Conservation (phyloP, 495 filamentous ascomycete species). For the Penicillium flavigenum region DNA sequence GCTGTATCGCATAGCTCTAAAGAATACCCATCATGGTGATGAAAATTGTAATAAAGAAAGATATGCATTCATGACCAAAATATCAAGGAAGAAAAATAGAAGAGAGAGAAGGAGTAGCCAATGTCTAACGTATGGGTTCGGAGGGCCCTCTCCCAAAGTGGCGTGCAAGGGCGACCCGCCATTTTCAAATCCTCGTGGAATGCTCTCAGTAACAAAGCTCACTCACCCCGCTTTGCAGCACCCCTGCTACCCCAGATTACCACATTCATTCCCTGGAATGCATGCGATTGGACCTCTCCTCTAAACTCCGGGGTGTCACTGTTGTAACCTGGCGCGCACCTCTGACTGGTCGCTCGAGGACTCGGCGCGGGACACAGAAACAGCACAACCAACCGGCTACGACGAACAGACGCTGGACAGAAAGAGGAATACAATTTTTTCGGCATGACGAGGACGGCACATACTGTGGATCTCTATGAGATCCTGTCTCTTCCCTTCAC, state of each 20-base stretch:
- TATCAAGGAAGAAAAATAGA: too few relatives aligned
- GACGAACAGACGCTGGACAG: background rate
- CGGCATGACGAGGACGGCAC: conserved; percentile 27
- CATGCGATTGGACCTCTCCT: conserved; percentile 6
- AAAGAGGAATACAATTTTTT: background rate
- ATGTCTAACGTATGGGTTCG: conserved; percentile 10
- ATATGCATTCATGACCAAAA: background rate
- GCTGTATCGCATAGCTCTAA: background rate
- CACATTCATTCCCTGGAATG: background rate
- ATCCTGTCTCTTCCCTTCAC: conserved; percentile 52
- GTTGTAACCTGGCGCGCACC: background rate
- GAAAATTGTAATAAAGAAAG: background rate
- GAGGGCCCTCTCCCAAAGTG: conserved; percentile 8
- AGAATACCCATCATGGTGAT: background rate
- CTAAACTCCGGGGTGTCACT: conserved; percentile 6
- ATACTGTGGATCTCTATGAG: conserved; percentile 47
- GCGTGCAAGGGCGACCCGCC: conserved; percentile 11
- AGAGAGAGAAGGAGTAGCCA: background rate
- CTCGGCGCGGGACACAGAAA: conserved; percentile 5
- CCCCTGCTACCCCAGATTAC: conserved; percentile 2
- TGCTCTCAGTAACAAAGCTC: background rate
- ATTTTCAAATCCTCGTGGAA: conserved; percentile 5
- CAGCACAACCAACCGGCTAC: conserved; percentile 2
- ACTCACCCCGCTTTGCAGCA: conserved; percentile 14
- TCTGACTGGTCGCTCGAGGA: conserved; percentile 4